phyloP scores from a whole-genome alignment of 768 basidiomycete genomes.

The Pleurotus eryngii region DNA sequence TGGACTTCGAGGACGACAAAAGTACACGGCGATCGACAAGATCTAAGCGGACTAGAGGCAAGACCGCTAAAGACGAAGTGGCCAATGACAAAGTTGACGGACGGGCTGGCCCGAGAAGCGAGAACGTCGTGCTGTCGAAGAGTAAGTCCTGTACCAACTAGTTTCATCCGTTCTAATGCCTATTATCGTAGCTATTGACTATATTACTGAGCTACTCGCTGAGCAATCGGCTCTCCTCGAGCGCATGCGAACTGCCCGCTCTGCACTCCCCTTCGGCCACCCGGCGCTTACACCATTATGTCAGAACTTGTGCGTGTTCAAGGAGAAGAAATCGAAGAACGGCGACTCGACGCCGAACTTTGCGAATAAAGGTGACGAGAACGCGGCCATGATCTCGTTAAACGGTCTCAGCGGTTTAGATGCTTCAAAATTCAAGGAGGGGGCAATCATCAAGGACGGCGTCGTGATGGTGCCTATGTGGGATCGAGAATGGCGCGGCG shows the following conservation, averaged over 20 bases:
- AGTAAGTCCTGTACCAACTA: constrained; percentile 65
- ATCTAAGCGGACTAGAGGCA: constrained; percentile 47
- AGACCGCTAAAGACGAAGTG: constrained; percentile 33
- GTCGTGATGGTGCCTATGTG: constrained; percentile 44
- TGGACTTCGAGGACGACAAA: constrained; percentile 20
- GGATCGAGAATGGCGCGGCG: constrained; percentile 86
- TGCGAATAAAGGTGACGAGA: neutral
- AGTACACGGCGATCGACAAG: constrained; percentile 27
- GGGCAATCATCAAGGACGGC: constrained; percentile 1
- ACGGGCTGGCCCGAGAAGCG: constrained; percentile 84
- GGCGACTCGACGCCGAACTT: constrained; percentile 17
- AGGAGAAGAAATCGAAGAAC: constrained; percentile 14
- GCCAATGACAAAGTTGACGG: constrained; percentile 73
- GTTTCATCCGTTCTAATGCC: constrained; percentile 7
- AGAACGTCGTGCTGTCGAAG: constrained; percentile 85
- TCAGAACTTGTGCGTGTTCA: constrained; percentile 9
- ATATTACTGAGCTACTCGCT: constrained; percentile 64
- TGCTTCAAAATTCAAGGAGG: neutral
- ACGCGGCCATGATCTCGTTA: neutral
- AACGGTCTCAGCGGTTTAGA: constrained; percentile 12
- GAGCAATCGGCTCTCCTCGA: constrained; percentile 55
- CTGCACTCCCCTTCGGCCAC: constrained; percentile 55
- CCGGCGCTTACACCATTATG: constrained; percentile 41
- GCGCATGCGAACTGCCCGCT: constrained; percentile 59
- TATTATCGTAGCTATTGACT: constrained; percentile 70